Evolutionary conservation across 2,329 filamentous ascomycete species (phyloP).

Genomic region (Aspergillus pseudonomiae): DNA sequence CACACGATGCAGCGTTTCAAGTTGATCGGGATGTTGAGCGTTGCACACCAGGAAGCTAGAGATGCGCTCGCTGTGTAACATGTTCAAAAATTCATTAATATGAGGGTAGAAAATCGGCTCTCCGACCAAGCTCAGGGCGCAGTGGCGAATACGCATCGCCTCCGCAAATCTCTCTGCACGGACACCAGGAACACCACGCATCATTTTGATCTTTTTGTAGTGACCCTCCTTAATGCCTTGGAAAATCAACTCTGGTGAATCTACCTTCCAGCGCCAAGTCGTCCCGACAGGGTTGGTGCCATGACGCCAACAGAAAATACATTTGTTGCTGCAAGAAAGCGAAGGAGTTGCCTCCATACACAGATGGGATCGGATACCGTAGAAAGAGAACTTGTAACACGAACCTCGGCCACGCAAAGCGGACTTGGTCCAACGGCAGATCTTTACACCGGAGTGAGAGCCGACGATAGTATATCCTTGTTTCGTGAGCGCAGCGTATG

Average conservation of each 20-base stretch:
- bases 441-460: constrained; percentile 94
- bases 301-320: constrained; percentile 98
- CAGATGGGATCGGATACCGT: constrained; percentile 92
- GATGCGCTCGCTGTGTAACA: constrained; percentile 84
- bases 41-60: constrained; percentile 97
- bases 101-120: constrained; percentile 99
- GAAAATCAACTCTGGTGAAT: constrained; percentile 87
- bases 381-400: constrained; percentile 98
- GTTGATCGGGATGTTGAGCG: constrained; percentile 90
- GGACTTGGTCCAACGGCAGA: constrained; percentile 98
- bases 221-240: constrained; percentile 86
- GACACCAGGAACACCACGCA: constrained; percentile 90
- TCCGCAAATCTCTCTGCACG: constrained; percentile 89
- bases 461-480: constrained; percentile 96
- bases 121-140: constrained; percentile 86
- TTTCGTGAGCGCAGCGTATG: constrained; percentile 85
- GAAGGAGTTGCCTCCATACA: constrained; percentile 99
- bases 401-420: constrained; percentile 89
- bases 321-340: constrained; percentile 95
- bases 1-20: constrained; percentile 78
- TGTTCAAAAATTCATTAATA: constrained; percentile 85
- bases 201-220: constrained; percentile 97
- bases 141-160: constrained; percentile 91
- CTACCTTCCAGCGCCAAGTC: constrained; percentile 94
- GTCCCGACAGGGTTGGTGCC: constrained; percentile 97